Evolutionary conservation across 2,329 filamentous ascomycete species (phyloP).

Genomic region (Penicillium sp.): DNA sequence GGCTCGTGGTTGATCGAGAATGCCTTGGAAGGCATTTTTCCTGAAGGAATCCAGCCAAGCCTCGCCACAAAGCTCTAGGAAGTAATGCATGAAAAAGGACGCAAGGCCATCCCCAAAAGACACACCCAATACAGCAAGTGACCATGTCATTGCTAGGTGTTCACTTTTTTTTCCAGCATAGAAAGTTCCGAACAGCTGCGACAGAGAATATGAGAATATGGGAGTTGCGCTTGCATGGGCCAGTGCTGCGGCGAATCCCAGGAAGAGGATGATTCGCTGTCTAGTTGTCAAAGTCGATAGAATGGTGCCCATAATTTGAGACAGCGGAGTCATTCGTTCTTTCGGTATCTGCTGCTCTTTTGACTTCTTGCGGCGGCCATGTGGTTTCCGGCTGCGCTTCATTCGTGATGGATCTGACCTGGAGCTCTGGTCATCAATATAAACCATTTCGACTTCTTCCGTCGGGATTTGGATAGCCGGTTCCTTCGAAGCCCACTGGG

Average conservation of each 20-base stretch:
- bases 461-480: not conserved
- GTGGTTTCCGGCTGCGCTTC: not conserved
- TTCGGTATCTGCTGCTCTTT: not conserved
- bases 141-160: slow-evolving; percentile 61
- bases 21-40: slow-evolving; percentile 61
- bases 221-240: slow-evolving; percentile 67
- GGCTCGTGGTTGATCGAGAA: slow-evolving; percentile 70
- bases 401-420: not conserved
- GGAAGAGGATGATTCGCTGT: slow-evolving; percentile 55
- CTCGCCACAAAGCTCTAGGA: slow-evolving; percentile 70
- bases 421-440: not conserved
- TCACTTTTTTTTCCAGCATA: slow-evolving; percentile 53
- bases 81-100: slow-evolving; percentile 65
- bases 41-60: slow-evolving; percentile 74
- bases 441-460: slow-evolving; percentile 13
- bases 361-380: not conserved
- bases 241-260: slow-evolving; percentile 61
- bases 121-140: slow-evolving; percentile 65
- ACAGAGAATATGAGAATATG: slow-evolving; percentile 72
- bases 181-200: slow-evolving; percentile 69
- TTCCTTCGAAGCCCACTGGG: not conserved
- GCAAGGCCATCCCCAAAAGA: slow-evolving; percentile 64
- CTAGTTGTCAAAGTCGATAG: slow-evolving; percentile 60
- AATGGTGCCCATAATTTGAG: slow-evolving; percentile 63
- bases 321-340: slow-evolving; percentile 35